These are phyloP conservation scores for Paragyromitra xinjiangensis DNA, from an alignment of 495 filamentous ascomycete species.

Conservation along the genomic window DNA sequence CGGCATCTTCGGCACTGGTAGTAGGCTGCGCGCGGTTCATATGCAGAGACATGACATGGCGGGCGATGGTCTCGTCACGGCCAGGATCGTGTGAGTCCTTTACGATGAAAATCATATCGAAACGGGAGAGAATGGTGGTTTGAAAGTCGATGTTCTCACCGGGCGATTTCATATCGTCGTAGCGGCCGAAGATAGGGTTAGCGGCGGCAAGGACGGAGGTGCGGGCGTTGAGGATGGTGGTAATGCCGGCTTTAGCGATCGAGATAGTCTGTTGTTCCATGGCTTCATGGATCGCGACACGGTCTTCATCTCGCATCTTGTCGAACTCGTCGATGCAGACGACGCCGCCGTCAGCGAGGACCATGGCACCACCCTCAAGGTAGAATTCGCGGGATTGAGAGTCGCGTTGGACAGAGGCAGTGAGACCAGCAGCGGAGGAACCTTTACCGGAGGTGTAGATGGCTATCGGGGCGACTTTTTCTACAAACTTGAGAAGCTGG, in stretches of 20 bases:
- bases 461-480: conserved; percentile 94
- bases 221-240: conserved; percentile 94
- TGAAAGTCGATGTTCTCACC: conserved; percentile 99
- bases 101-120: conserved; percentile 99
- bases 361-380: conserved; percentile 98
- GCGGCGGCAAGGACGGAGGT: conserved; percentile 96
- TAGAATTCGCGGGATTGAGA: conserved; percentile 94
- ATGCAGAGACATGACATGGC: conserved; percentile 96
- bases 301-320: conserved; percentile 99
- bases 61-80: conserved; percentile 91
- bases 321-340: conserved; percentile 99
- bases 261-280: conserved; percentile 99
- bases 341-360: conserved; percentile 95
- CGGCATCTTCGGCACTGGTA: conserved; percentile 68
- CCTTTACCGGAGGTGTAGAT: conserved; percentile 99
- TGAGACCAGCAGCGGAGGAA: conserved; percentile 97
- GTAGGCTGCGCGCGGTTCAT: conserved; percentile 74
- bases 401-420: conserved; percentile 95
- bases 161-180: conserved; percentile 96
- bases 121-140: conserved; percentile 96
- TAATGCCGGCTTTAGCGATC: conserved; percentile 98
- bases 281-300: conserved; percentile 98
- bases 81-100: conserved; percentile 90
- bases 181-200: conserved; percentile 96
- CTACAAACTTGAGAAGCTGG: conserved; percentile 95